Percentiles rank a stretch among this genome's conserved stretches.
phyloP scores from a whole-genome alignment of 2,329 filamentous ascomycete species.

The Fusarium sp. region DNA sequence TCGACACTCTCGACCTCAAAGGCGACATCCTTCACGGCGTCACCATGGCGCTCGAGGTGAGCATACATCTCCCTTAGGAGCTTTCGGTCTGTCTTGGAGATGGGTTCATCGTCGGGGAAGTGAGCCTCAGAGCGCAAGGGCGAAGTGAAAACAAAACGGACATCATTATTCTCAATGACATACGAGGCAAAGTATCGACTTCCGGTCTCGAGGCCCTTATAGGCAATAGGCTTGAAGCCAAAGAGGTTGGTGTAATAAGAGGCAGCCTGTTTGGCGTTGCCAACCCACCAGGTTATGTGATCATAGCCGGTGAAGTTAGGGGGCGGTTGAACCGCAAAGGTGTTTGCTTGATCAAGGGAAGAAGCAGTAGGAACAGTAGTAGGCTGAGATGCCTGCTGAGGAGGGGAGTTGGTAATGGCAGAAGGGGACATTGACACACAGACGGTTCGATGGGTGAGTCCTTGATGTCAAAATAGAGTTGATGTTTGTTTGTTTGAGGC shows the following conservation, averaged over 20 bases:
- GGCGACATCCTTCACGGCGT: conserved; percentile 94
- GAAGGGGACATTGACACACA: conserved; percentile 69
- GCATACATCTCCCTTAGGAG: conserved; percentile 81
- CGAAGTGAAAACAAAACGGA: conserved; percentile 87
- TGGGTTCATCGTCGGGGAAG: conserved; percentile 70
- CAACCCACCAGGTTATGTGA: conserved; percentile 95
- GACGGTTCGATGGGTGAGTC: conserved; percentile 27
- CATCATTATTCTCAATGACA: conserved; percentile 81
- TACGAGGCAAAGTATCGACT: conserved; percentile 85
- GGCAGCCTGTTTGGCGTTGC: conserved; percentile 95
- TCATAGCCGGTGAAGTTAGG: conserved; percentile 85
- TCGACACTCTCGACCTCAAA: conserved; percentile 94
- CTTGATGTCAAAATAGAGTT: conserved; percentile 23
- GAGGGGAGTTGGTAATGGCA: conserved; percentile 65
- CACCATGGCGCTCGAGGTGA: conserved; percentile 89
- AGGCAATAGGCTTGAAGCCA: conserved; percentile 86
- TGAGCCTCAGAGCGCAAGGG: conserved; percentile 75
- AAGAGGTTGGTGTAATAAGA: conserved; percentile 89
- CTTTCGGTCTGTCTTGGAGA: conserved; percentile 72
- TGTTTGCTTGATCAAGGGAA: conserved; percentile 56
- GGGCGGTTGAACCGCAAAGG: conserved; percentile 65
- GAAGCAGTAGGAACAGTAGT: conserved; percentile 50
- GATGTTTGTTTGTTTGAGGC: conserved; percentile 12
- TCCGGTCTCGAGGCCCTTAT: conserved; percentile 89
- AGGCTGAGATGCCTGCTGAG: conserved; percentile 58